Evolutionary conservation across 2,329 filamentous ascomycete genomes (phyloP), one percentile per base, ranked within the genome.

Genomic region (Aspergillus sp.): DNA sequence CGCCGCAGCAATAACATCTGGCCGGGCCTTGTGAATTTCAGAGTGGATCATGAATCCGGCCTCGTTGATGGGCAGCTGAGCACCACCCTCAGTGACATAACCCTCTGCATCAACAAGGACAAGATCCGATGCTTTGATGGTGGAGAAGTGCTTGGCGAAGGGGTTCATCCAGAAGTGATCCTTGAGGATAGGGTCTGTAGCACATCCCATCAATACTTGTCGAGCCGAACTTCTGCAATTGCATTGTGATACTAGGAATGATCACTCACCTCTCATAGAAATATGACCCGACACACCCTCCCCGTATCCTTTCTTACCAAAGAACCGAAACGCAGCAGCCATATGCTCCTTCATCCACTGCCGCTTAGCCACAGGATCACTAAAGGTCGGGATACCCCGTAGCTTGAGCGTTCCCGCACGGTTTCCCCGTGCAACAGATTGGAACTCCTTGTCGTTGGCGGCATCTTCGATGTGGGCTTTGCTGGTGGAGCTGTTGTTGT

Each of bases 31-130:
- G 68, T 87, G 84, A 2, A 87, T 82, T 17, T 83, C 84, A 3
- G 82, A 81, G 69, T 87, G 85, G 57, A 88, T 87, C 76, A 84
- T 83, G 66, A 86, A 87, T 1, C 84, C 84, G 53, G 80, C 79
- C 58, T 74, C 73, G 48, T 78, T 77, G 58, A 71, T 77, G 54
- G 71, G 77, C 6, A 71, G 58, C 63, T 78, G 76, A 21, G 75
- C 73, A 21, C 77, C 77, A 1, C 75, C 76, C 32, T 77, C 76
- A 8, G 73, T 72, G 27, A 79, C 77, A 39, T 74, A 77, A 42
- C 77, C 77, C 8, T 78, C 73, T 32, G 66, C 62, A 51, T 78
- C 76, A 5, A 79, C 72, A 1, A 78, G 70, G 17, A 79, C 77
- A 5, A 78, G 66, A 55, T 79, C 77, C 0, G 74, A 77, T 13